Conservation (phyloP, 768 basidiomycete species). For the Crepidotus variabilis region DNA sequence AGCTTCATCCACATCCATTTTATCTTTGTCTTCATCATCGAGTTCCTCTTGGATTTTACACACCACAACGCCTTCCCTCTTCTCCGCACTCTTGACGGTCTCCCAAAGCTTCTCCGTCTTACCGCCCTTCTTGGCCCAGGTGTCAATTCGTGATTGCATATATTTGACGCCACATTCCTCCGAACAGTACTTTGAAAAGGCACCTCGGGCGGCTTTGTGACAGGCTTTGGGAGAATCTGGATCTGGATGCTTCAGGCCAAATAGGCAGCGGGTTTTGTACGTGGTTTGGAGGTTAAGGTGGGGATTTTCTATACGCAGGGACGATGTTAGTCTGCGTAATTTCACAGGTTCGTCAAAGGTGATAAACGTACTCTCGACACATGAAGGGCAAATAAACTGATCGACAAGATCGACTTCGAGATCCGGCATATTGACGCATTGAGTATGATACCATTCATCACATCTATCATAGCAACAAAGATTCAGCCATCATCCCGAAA, state of each 20-base stretch:
- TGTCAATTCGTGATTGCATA: constrained; percentile 61
- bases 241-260: constrained; percentile 59
- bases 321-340: neutral
- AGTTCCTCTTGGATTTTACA: constrained; percentile 28
- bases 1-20: constrained; percentile 20
- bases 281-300: constrained; percentile 63
- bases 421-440: constrained; percentile 80
- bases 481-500: neutral
- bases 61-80: constrained; percentile 67
- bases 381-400: constrained; percentile 86
- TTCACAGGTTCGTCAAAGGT: neutral
- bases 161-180: constrained; percentile 80
- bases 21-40: constrained; percentile 18
- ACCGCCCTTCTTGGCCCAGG: constrained; percentile 60
- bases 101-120: constrained; percentile 69
- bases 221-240: constrained; percentile 67
- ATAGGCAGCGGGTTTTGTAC: constrained; percentile 77
- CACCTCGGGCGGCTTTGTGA: constrained; percentile 75
- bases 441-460: constrained; percentile 93
- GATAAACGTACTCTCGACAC: constrained; percentile 60
- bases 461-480: constrained; percentile 45
- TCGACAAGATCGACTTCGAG: constrained; percentile 84
- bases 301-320: constrained; percentile 45
- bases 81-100: constrained; percentile 63
- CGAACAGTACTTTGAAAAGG: constrained; percentile 89